Evolutionary conservation across 306 rosid species (phyloP), one percentile per base, ranked within the genome.

Genomic region (Quercus glauca): DNA sequence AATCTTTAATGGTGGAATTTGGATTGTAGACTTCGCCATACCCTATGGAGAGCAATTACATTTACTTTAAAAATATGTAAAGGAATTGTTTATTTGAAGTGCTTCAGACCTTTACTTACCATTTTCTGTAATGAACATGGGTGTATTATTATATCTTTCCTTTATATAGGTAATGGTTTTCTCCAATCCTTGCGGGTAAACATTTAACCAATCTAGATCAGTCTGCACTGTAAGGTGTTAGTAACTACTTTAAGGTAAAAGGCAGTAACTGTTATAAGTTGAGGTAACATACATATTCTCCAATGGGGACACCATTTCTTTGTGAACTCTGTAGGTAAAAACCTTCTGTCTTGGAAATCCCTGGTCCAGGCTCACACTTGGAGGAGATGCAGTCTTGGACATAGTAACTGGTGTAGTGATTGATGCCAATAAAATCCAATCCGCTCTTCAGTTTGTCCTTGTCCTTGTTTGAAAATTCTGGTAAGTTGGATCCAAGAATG

Each of bases 341-440:
- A 73, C 98, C 98, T 78, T 90, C 92, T 15, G 87, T 85, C 81
- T 75, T 87, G 1, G 98, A 81, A 31, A 45, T 31, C 52, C 94
- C 98, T 2, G 5, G 14, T 77, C 84, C 88, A 14, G 87, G 58
- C 58, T 90, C 58, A 81, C 97, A 91, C 6, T 11, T 18, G 15
- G 94, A 86, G 75, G 65, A 79, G 7, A 85, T 81, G 90, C 98
- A 91, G 68, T 91, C 98, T 79, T 91, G 85, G 61, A 84, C 80
- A 72, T 87, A 91, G 77, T 11, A 85, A 61, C 87, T 87, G 13
- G 90, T 86, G 74, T 93, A 93, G 75, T 93, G 89, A 75, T 93
- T 93, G 69, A 91, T 79, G 57, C 98, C 97, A 61, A 91, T 90
- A 80, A 91, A 91, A 74, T 93, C 97, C 73, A 85, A 61, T 60